Evolutionary conservation across 306 rosid genomes (phyloP).

Genomic region (Glycyrrhiza uralensis): DNA sequence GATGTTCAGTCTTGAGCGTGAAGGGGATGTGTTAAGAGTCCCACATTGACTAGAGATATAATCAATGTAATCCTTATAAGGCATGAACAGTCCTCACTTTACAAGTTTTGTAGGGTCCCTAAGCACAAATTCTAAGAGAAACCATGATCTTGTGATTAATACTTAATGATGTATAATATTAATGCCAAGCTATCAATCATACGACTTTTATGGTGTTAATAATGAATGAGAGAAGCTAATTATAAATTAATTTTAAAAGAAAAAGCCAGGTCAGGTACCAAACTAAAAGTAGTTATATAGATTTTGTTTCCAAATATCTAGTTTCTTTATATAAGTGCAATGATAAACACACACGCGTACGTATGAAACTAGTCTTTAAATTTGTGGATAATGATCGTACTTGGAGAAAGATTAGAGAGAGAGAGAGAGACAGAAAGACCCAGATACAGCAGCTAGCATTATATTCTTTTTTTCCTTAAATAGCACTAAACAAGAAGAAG

Average conservation of each 20-base stretch:
- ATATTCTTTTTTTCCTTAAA: background rate
- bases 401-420: slow-evolving; percentile 14
- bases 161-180: background rate
- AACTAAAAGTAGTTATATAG: background rate
- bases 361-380: background rate
- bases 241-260: background rate
- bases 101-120: no score
- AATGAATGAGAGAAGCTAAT: no score
- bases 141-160: no score
- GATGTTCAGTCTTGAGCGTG: no score
- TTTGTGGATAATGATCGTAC: background rate
- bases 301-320: background rate
- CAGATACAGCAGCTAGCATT: background rate
- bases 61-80: no score
- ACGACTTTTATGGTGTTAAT: no score
- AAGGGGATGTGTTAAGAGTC: no score
- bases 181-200: no score
- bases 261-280: background rate
- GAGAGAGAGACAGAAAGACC: slow-evolving; percentile 5
- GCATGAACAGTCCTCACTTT: no score
- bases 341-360: background rate
- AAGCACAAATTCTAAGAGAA: no score
- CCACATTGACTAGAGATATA: no score
- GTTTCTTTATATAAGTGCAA: background rate
- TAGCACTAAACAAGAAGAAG: background rate